Conservation (phyloP, 257 asterid genomes). For the Nicotiana paniculata region DNA sequence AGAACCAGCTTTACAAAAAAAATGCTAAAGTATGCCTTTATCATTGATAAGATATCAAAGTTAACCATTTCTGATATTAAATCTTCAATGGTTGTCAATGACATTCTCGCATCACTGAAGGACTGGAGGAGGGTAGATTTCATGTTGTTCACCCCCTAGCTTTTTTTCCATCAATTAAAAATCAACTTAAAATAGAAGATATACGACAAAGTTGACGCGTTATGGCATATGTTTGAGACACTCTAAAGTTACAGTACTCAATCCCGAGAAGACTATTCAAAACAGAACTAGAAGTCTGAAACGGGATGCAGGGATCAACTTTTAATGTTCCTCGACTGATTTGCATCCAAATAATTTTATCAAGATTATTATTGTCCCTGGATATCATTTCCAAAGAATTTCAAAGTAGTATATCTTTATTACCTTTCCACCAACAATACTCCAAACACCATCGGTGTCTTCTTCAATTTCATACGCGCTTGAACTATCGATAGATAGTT, state of each 20-base stretch:
- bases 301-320: background rate
- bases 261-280: background rate
- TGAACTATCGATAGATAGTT: slow-evolving; percentile 55
- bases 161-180: background rate
- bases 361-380: background rate
- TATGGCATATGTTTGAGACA: background rate
- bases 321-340: background rate
- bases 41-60: background rate
- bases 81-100: background rate
- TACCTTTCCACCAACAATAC: slow-evolving; percentile 95
- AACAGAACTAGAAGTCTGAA: background rate
- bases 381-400: background rate
- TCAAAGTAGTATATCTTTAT: background rate
- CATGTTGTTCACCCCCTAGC: background rate
- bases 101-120: background rate
- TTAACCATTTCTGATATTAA: background rate
- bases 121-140: background rate
- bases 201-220: background rate
- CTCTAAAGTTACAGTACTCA: background rate
- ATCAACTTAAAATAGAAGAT: background rate
- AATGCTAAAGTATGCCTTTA: background rate
- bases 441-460: slow-evolving; percentile 79
- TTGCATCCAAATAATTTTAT: background rate
- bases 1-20: background rate
- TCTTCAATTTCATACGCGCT: slow-evolving; percentile 71